Conservation (phyloP, 768 basidiomycete genomes). For the Termitomyces eurrhizus region DNA sequence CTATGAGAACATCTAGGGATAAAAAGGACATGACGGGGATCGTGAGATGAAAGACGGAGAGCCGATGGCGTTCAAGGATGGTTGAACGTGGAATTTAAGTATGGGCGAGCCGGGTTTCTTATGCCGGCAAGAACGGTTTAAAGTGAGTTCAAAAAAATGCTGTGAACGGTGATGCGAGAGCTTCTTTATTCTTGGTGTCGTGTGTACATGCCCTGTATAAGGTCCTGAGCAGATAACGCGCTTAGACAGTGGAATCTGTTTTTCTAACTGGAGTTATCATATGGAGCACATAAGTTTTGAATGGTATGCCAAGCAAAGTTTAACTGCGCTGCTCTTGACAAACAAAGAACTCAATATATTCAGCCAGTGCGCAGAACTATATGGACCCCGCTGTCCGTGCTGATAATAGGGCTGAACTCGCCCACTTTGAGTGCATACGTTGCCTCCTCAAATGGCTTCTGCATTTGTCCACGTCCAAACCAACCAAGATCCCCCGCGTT, state of each 20-base stretch:
- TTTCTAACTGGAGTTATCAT: background rate
- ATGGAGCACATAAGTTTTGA: too few species aligned
- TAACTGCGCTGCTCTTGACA: background rate
- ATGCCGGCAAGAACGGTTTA: background rate
- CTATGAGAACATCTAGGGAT: slow-evolving; percentile 4
- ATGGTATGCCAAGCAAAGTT: background rate
- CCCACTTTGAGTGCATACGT: slow-evolving; percentile 68
- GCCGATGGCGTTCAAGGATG: background rate
- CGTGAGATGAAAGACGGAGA: background rate
- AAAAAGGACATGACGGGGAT: slow-evolving; percentile 2
- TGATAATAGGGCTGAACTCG: slow-evolving; percentile 77
- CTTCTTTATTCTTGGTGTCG: background rate
- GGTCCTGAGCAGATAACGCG: background rate
- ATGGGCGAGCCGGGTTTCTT: background rate
- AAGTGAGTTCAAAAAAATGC: background rate
- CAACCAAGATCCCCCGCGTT: slow-evolving; percentile 84
- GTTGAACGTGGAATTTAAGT: background rate
- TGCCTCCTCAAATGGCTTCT: slow-evolving; percentile 94
- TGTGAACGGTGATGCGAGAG: background rate
- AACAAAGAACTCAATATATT: slow-evolving; percentile 14
- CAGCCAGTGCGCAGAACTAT: slow-evolving; percentile 83
- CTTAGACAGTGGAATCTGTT: background rate
- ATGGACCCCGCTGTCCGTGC: slow-evolving; percentile 94
- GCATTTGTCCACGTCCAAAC: slow-evolving; percentile 90
- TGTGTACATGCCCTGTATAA: background rate